Evolutionary conservation across 2,329 filamentous ascomycete species (phyloP), one percentile per base, ranked within the genome.

Genomic region (Polychaeton citri): DNA sequence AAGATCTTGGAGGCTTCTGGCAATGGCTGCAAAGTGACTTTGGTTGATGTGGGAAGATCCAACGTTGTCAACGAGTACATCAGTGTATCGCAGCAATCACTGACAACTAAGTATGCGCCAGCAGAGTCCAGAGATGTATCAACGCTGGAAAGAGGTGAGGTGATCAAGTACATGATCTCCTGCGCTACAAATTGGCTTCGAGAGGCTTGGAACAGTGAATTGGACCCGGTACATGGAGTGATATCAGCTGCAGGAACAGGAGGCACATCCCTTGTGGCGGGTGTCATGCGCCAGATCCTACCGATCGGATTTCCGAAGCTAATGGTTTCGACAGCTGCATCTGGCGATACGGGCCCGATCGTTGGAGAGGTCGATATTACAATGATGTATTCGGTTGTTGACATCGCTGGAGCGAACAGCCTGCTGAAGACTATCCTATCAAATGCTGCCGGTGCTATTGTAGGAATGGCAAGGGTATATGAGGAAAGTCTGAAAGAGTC

Each of bases 381-480:
- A 0, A 67, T 83, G 58, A 78, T 81, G 71, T 79, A 81, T 46
- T 76, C 70, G 12, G 75, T 83, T 1, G 78, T 82, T 10, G 79
- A 84, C 39, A 68, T 83, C 34, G 74, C 78, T 1, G 79, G 79
- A 0, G 52, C 72, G 7, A 83, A 82, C 41, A 56, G 64, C 2
- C 58, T 82, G 3, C 55, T 82, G 10, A 62, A 63, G 5, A 59
- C 61, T 2, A 67, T 82, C 0, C 53, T 83, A 5, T 55, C 60
- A 16, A 83, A 83, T 44, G 77, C 79, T 0, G 76, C 71, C 0
- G 70, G 66, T 0, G 70, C 74, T 0, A 72, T 81, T 24, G 60
- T 60, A 0, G 77, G 68, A 0, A 78, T 79, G 66, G 69, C 73
- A 0, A 40, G 43, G 2, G 56, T 63, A 0, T 74, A 72, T 39